phyloP scores from a whole-genome alignment of 1,284 basidiomycete genomes.

The Pholiota adiposa region DNA sequence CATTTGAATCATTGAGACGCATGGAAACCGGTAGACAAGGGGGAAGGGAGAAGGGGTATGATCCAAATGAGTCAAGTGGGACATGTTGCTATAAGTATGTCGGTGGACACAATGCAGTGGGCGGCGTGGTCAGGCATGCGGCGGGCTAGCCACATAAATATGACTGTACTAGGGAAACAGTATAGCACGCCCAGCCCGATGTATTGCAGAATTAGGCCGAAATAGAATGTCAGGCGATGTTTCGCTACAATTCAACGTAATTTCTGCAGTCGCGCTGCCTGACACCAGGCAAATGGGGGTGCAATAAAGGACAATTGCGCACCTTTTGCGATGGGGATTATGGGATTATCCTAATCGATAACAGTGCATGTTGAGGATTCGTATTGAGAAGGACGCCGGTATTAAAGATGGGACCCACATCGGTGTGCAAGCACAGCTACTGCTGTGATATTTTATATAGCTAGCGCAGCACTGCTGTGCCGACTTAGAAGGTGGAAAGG shows the following conservation, averaged over 20 bases:
- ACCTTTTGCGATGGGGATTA: neutral
- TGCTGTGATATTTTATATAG: neutral
- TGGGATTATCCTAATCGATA: neutral
- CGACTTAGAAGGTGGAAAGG: neutral
- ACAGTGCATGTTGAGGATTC: neutral
- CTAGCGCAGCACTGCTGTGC: too few species aligned
- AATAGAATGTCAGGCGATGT: neutral
- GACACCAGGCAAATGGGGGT: neutral
- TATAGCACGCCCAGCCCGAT: neutral
- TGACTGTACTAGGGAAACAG: slow-evolving; percentile 2
- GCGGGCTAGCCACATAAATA: neutral
- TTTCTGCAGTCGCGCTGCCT: neutral
- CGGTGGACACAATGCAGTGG: slow-evolving; percentile 8
- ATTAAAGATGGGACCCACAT: neutral
- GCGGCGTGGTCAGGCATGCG: slow-evolving; percentile 4
- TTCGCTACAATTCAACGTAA: neutral
- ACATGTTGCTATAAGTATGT: neutral
- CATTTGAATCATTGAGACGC: neutral
- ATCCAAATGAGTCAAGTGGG: neutral
- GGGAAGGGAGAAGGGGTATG: neutral
- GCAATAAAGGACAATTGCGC: neutral
- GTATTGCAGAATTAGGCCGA: neutral
- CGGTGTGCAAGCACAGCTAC: neutral
- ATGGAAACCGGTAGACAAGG: neutral
- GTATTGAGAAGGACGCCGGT: neutral